Conservation (phyloP, 495 filamentous ascomycete species). For the Penicillium atrosanguineum region DNA sequence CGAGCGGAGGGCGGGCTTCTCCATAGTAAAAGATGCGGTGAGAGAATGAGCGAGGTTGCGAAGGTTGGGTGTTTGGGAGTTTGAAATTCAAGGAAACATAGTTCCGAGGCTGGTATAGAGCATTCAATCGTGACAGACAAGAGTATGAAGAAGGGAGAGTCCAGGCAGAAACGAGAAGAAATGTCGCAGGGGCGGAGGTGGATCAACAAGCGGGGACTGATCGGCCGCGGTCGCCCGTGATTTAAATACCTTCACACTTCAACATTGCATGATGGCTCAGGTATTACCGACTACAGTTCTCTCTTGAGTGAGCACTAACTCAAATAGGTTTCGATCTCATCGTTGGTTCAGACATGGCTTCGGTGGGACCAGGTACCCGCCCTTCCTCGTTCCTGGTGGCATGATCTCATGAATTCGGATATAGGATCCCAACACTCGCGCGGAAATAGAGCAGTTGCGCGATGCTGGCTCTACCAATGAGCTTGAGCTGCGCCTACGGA, state of each 20-base stretch:
- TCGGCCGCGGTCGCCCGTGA: slow-evolving; percentile 18
- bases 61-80: not conserved
- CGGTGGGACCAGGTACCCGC: slow-evolving; percentile 55
- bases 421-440: slow-evolving; percentile 54
- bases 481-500: slow-evolving; percentile 55
- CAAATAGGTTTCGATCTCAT: slow-evolving; percentile 32
- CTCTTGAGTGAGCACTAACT: slow-evolving; percentile 4
- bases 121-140: not conserved
- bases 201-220: slow-evolving; percentile 22
- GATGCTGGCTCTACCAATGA: slow-evolving; percentile 46
- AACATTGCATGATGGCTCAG: slow-evolving; percentile 21
- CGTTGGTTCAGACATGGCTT: slow-evolving; percentile 56
- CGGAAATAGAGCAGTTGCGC: slow-evolving; percentile 58
- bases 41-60: not conserved
- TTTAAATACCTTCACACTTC: slow-evolving; percentile 12
- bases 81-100: slow-evolving; percentile 4
- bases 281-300: slow-evolving; percentile 3
- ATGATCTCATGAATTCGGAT: slow-evolving; percentile 17
- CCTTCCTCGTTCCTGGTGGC: slow-evolving; percentile 6
- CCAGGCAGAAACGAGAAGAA: slow-evolving; percentile 4
- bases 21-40: slow-evolving; percentile 16
- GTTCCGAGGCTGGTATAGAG: not conserved
- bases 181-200: slow-evolving; percentile 20
- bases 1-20: slow-evolving; percentile 16
- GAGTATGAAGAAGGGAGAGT: not conserved